These are phyloP conservation scores for Ustilago curta DNA, from an alignment of 1,284 basidiomycete species.

Conservation along the genomic window DNA sequence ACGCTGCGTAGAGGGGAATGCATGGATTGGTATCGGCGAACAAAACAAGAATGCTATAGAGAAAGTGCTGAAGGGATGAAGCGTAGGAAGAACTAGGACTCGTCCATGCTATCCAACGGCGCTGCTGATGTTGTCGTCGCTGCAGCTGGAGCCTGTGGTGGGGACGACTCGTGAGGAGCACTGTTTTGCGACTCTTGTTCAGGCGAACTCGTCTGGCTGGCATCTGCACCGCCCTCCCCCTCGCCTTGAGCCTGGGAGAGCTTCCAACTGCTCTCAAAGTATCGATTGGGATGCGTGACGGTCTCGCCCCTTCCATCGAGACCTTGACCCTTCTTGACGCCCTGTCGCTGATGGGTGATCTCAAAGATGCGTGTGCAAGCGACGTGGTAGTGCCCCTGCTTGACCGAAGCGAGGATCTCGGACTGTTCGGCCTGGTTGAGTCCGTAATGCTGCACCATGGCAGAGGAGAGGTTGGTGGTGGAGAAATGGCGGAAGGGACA, in stretches of 20 bases:
- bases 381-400: slow-evolving; percentile 88
- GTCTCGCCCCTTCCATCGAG: slow-evolving; percentile 83
- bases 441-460: slow-evolving; percentile 81
- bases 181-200: slow-evolving; percentile 18
- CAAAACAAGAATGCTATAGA: slow-evolving; percentile 14
- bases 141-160: slow-evolving; percentile 3
- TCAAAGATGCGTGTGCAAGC: slow-evolving; percentile 98
- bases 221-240: slow-evolving; percentile 11
- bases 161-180: neutral
- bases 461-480: slow-evolving; percentile 83
- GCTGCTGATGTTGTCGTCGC: slow-evolving; percentile 1
- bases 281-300: slow-evolving; percentile 93
- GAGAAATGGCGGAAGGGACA: slow-evolving; percentile 96
- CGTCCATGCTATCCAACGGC: slow-evolving; percentile 34
- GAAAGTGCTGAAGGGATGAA: neutral
- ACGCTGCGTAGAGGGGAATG: slow-evolving; percentile 1
- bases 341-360: slow-evolving; percentile 80
- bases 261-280: slow-evolving; percentile 72
- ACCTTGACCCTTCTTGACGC: slow-evolving; percentile 89
- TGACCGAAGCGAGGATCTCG: slow-evolving; percentile 88
- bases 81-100: slow-evolving; percentile 13
- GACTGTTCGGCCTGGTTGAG: slow-evolving; percentile 79
- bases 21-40: slow-evolving; percentile 23
- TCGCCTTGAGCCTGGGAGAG: slow-evolving; percentile 21
- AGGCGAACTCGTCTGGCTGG: slow-evolving; percentile 19